phyloP scores from a whole-genome alignment of 2,329 filamentous ascomycete genomes.

The Chalaropsis thielavioides region DNA sequence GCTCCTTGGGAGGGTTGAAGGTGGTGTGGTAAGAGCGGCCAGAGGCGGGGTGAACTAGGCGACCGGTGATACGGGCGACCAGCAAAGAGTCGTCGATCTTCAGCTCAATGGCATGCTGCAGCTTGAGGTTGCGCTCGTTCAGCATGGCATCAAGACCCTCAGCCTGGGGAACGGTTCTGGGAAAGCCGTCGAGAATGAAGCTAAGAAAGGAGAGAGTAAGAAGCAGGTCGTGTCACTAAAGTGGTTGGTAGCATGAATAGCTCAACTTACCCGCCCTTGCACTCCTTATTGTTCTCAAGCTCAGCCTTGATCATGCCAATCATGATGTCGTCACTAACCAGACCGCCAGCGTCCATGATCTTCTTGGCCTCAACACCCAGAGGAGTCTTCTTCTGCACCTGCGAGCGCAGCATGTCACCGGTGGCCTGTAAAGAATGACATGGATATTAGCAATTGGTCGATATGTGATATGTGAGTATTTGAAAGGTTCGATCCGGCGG shows the following conservation, averaged over 20 bases:
- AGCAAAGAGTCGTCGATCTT: conserved; percentile 91
- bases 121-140: conserved; percentile 56
- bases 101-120: conserved; percentile 91
- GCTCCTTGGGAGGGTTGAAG: conserved; percentile 91
- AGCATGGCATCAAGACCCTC: conserved; percentile 94
- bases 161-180: conserved; percentile 87
- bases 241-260: neutral
- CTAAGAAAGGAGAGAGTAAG: conserved; percentile 31
- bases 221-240: neutral
- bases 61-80: conserved; percentile 90
- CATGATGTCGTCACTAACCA: conserved; percentile 98
- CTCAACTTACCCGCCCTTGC: conserved; percentile 77
- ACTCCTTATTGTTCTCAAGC: conserved; percentile 85
- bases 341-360: conserved; percentile 97
- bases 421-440: conserved; percentile 53
- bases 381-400: conserved; percentile 93
- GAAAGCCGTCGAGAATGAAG: conserved; percentile 98
- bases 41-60: conserved; percentile 86
- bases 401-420: conserved; percentile 96
- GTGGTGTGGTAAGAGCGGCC: conserved; percentile 95
- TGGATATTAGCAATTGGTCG: conserved; percentile 16
- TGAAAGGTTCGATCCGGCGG: neutral
- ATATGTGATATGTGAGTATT: neutral
- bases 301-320: conserved; percentile 99
- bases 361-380: conserved; percentile 96